Conservation (phyloP, 2,329 filamentous ascomycete species). For the Domatiomyces globalis region DNA sequence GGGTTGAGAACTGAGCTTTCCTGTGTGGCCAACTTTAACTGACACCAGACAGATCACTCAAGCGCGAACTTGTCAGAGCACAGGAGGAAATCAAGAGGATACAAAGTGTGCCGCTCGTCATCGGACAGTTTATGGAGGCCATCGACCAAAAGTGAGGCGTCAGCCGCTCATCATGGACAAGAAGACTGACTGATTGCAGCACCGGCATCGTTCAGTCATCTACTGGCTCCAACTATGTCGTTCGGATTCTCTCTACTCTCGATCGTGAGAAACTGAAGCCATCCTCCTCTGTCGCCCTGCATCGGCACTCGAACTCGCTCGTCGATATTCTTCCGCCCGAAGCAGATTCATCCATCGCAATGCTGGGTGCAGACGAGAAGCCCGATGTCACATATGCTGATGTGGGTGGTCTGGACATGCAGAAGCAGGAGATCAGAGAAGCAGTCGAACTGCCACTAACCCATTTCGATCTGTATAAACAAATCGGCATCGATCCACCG, state of each 20-base stretch:
- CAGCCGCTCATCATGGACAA: neutral
- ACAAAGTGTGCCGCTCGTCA: conserved; percentile 93
- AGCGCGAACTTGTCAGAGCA: conserved; percentile 89
- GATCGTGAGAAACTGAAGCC: conserved; percentile 97
- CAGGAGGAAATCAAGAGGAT: conserved; percentile 99
- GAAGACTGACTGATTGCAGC: conserved; percentile 34
- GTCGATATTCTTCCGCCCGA: conserved; percentile 98
- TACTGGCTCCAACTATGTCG: conserved; percentile 96
- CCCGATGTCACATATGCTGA: conserved; percentile 96
- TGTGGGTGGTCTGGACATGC: conserved; percentile 96
- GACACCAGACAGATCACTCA: conserved; percentile 55
- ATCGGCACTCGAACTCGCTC: conserved; percentile 94
- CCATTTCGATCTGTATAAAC: conserved; percentile 96
- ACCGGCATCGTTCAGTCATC: conserved; percentile 98
- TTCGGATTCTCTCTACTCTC: conserved; percentile 93
- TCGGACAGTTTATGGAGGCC: conserved; percentile 99
- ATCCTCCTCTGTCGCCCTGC: conserved; percentile 90
- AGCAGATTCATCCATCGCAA: conserved; percentile 95
- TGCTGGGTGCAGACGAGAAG: conserved; percentile 94
- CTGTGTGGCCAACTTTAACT: neutral
- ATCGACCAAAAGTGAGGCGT: conserved; percentile 89
- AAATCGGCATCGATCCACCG: conserved; percentile 97
- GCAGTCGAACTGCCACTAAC: conserved; percentile 93
- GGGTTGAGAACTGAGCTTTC: conserved; percentile 8
- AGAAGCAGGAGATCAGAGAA: conserved; percentile 98